A percentile compares a stretch with the other conserved stretches of the same genome.
These are phyloP conservation scores for Ceratocystis harringtonii DNA, from an alignment of 2,329 filamentous ascomycete species.

Conservation along the genomic window DNA sequence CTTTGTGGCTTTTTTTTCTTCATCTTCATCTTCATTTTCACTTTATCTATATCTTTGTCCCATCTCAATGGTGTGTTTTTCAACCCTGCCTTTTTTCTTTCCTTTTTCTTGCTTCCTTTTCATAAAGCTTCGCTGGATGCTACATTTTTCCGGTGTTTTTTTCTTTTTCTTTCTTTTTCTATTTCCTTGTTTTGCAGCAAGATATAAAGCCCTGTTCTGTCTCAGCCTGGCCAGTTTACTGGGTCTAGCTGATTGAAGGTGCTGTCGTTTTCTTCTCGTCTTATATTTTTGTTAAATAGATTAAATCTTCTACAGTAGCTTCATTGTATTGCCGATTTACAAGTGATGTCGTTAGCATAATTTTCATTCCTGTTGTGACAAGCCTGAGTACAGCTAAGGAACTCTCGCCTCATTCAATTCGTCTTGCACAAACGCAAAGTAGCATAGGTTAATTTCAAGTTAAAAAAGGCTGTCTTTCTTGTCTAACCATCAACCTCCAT, in stretches of 20 bases:
- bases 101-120: neutral
- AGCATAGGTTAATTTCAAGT: neutral
- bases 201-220: conserved; percentile 11
- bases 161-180: neutral
- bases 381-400: neutral
- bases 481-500: conserved; percentile 54
- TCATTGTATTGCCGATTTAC: too few relatives aligned
- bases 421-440: neutral
- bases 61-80: neutral
- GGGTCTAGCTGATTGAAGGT: neutral
- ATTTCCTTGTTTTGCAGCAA: neutral
- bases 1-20: neutral
- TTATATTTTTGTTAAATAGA: neutral
- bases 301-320: neutral
- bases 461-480: neutral
- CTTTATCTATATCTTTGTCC: conserved; percentile 15
- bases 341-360: neutral
- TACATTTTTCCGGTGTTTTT: neutral
- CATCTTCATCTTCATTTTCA: conserved; percentile 18
- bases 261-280: neutral
- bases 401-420: neutral
- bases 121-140: neutral
- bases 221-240: neutral
- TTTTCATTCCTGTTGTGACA: neutral
- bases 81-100: neutral